Base-by-base conservation (phyloP, 306 rosid genomes). In the Canavalia ensiformis region DNA sequence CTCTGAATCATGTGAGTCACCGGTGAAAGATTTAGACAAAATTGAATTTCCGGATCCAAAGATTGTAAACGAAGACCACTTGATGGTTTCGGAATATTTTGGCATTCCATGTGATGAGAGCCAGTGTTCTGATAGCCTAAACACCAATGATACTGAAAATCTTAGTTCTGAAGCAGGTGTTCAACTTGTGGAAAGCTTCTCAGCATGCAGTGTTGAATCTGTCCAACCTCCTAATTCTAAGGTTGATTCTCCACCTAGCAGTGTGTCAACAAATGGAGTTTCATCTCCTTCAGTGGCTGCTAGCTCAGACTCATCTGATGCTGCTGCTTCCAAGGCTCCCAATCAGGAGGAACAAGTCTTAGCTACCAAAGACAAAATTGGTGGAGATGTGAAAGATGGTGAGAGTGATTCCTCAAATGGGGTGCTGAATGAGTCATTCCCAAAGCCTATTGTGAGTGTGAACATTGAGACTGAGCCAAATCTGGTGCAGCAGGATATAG, bases 401-500 rank as follows among this genome's bases (percentile, higher is more conserved):
- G 89, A 91, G 84, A 81, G 85, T 81, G 88, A 85, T 82, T 87
- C 90, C 8, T 86, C 94, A 2, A 88, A 75, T 59, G 85, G 71
- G 41, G 80, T 49, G 56, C 85, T 87, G n/a, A 82, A 55, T 72
- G 93, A 92, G 52, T 7, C 87, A 70, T 56, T 76, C 2, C 75
- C 81, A 1, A 90, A 89, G 79, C 90, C 95, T 54, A 74, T 83
- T 18, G 87, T 91, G 79, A 80, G 47, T 9, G 91, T 95, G 58
- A 90, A 80, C 76, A 82, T 91, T 51, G 95, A 91, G 84, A 88
- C 95, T 2, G 97, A 93, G 74, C 86, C 91, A 3, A 82, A 87
- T 37, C 82, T 93, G 75, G 97, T 93, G 87, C 99, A 95, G 84
- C 99, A 95, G 90, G 99, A 95, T 8, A 83, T 95, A 65, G 99